phyloP scores from a whole-genome alignment of 805 yeast genomes.

The Grigorovia transvaalensis region DNA sequence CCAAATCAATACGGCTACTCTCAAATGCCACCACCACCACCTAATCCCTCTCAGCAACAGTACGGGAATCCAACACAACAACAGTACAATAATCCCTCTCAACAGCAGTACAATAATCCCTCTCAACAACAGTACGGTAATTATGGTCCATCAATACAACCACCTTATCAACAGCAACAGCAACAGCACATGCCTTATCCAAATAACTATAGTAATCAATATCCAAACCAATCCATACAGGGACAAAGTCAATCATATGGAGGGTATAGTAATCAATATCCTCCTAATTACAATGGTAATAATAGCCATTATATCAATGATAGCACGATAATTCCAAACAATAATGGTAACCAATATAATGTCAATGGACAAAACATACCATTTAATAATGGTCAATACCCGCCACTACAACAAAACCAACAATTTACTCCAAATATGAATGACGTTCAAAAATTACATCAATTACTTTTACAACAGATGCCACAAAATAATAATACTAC shows the following conservation, averaged over 20 bases:
- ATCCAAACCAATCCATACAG: neutral
- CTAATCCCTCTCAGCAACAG: neutral
- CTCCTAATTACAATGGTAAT: constrained; percentile 2
- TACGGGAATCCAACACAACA: neutral
- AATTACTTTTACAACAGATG: constrained; percentile 17
- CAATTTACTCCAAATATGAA: constrained; percentile 10
- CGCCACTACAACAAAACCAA: constrained; percentile 9
- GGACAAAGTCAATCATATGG: neutral
- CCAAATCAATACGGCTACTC: constrained; percentile 2
- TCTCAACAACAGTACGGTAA: neutral
- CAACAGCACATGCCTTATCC: constrained; percentile 5
- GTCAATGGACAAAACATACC: constrained; percentile 6
- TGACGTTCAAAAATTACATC: constrained; percentile 19
- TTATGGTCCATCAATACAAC: neutral
- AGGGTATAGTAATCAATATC: neutral
- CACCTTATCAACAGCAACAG: neutral
- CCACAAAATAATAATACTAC: constrained; percentile 6
- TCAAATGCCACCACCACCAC: constrained; percentile 4
- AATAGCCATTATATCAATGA: constrained; percentile 1
- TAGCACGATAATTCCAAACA: constrained; percentile 7
- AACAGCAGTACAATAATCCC: neutral
- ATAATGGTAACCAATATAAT: constrained; percentile 7
- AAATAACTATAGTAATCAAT: neutral
- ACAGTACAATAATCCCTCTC: neutral
- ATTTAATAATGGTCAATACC: constrained; percentile 3